Conservation (phyloP, 2,329 filamentous ascomycete genomes). For the Ustilaginoidea virens region DNA sequence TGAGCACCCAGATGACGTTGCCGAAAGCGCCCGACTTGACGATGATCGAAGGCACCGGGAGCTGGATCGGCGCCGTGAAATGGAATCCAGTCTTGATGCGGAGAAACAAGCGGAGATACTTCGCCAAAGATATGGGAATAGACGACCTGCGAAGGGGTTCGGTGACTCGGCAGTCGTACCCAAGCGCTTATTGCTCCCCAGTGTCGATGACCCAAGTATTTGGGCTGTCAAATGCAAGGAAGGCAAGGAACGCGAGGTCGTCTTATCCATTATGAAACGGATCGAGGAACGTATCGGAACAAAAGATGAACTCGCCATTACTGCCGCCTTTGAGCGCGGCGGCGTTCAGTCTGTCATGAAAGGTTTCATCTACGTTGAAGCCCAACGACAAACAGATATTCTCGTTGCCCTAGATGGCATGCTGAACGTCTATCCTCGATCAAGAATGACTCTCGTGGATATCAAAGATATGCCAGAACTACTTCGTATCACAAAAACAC, state of each 20-base stretch:
- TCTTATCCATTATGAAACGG: conserved; percentile 77
- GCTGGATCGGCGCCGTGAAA: conserved; percentile 80
- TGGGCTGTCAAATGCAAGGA: conserved; percentile 90
- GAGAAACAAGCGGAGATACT: conserved; percentile 83
- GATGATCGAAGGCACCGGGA: conserved; percentile 90
- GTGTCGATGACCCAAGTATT: conserved; percentile 89
- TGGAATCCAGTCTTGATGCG: conserved; percentile 76
- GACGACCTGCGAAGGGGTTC: conserved; percentile 46
- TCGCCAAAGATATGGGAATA: conserved; percentile 75
- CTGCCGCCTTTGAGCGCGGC: conserved; percentile 81
- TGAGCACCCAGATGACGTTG: conserved; percentile 78
- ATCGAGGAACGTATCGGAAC: conserved; percentile 66
- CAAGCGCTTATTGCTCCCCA: conserved; percentile 74
- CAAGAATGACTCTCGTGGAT: conserved; percentile 74
- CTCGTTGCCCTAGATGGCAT: conserved; percentile 69
- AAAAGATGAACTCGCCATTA: conserved; percentile 70
- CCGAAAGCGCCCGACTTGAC: conserved; percentile 62
- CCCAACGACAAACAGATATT: conserved; percentile 74
- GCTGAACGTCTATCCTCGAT: conserved; percentile 77
- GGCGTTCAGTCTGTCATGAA: conserved; percentile 67
- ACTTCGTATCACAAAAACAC: conserved; percentile 76
- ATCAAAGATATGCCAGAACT: conserved; percentile 97
- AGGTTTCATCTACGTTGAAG: conserved; percentile 91
- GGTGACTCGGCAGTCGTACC: conserved; percentile 66
- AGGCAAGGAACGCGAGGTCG: conserved; percentile 85